Evolutionary conservation across 192 early-diverging fungal genomes (phyloP), one percentile per base, ranked within the genome.

Genomic region (Spizellomyces sp.): DNA sequence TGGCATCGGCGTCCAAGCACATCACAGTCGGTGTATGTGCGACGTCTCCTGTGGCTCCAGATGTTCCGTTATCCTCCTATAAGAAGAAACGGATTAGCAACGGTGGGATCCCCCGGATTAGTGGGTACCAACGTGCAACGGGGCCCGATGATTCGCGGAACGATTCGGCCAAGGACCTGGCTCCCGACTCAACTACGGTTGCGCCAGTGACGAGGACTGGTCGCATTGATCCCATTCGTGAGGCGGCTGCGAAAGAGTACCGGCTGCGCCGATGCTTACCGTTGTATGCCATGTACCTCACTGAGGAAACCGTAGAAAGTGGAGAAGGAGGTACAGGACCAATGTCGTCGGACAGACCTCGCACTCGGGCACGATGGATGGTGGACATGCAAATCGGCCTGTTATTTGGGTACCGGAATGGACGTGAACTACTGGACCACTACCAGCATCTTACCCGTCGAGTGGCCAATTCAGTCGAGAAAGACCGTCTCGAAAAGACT

Each of bases 301-400:
- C 79, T 9, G 42, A 64, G 5, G 46, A 47, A 58, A 58, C 72
- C 19, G 75, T 74, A 5, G 44, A 54, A 22, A 48, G 41, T 55
- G 57, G 45, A 19, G 27, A 43, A n/a, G 58, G 54, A 46, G 55
- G 56, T 62, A 67, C 61, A 69, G 67, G 62, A 22, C 64, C 62
- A 17, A 64, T 36, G 19, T 15, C 52, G 10, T 45, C 66, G 45
- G 43, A 48, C 46, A 5, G 36, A 10, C 44, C 44, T 6, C 48
- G 14, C 59, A 17, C 43, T 6, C 21, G 54, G 21, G 64, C 19
- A 15, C 70, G 69, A 45, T 81, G 72, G 65, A 45, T 83, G 41
- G 48, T 80, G 14, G 85, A 87, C 65, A 62, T 84, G 41, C 85
- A 87, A 66, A 48, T 87, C 9, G 82, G 76, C 15, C 73, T 81